Conservation (phyloP, 495 filamentous ascomycete species). For the Physcia stellaris region DNA sequence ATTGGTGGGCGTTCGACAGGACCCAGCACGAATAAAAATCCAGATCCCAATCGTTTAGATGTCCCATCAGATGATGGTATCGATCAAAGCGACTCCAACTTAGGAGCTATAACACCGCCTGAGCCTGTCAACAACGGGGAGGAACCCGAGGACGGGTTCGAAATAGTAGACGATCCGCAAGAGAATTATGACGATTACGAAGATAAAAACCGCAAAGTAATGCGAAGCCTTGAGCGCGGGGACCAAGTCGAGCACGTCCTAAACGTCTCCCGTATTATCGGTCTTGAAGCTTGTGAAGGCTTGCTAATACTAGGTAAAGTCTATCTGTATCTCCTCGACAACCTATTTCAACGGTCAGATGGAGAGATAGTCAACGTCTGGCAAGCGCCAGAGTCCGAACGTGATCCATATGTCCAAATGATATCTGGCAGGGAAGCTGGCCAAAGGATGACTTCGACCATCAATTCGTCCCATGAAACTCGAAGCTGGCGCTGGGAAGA, state of each 20-base stretch:
- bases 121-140: constrained; percentile 3
- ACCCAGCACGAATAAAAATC: constrained; percentile 2
- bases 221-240: constrained; percentile 81
- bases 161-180: constrained; percentile 81
- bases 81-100: neutral
- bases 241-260: constrained; percentile 89
- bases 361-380: constrained; percentile 93
- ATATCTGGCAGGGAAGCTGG: constrained; percentile 65
- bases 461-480: constrained; percentile 56
- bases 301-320: constrained; percentile 88
- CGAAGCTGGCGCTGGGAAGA: constrained; percentile 90
- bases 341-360: constrained; percentile 84
- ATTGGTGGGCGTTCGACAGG: constrained; percentile 4
- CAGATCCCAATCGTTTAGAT: constrained; percentile 5
- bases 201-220: constrained; percentile 94
- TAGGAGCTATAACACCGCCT: neutral
- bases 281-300: constrained; percentile 83
- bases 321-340: constrained; percentile 84
- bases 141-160: constrained; percentile 73
- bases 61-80: neutral
- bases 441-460: constrained; percentile 37
- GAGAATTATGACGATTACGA: constrained; percentile 77
- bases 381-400: constrained; percentile 84
- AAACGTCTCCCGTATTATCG: constrained; percentile 88
- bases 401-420: constrained; percentile 89